phyloP scores from a whole-genome alignment of 805 yeast species.

The Ogataea dorogensis region DNA sequence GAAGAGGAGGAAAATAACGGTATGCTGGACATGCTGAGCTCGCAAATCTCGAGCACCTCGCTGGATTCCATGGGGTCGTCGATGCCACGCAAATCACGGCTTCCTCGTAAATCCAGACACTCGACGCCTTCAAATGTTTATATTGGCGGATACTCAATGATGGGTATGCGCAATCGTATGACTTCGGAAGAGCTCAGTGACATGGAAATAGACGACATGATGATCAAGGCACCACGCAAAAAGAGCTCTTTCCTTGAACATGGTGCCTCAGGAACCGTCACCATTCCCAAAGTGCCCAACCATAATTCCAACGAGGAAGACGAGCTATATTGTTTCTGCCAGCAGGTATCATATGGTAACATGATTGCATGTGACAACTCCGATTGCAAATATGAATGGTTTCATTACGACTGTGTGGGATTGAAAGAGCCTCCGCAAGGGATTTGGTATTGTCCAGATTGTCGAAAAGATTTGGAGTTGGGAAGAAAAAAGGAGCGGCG shows the following conservation, averaged over 20 bases:
- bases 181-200: slow-evolving; percentile 24
- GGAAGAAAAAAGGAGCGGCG: slow-evolving; percentile 29
- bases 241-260: slow-evolving; percentile 24
- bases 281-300: slow-evolving; percentile 23
- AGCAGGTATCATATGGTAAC: slow-evolving; percentile 79
- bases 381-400: slow-evolving; percentile 61
- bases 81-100: slow-evolving; percentile 15
- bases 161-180: slow-evolving; percentile 18
- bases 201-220: slow-evolving; percentile 20
- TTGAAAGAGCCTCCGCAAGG: slow-evolving; percentile 92
- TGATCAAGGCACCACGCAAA: slow-evolving; percentile 15
- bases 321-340: slow-evolving; percentile 84
- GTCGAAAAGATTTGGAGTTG: slow-evolving; percentile 41
- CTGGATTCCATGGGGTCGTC: slow-evolving; percentile 17
- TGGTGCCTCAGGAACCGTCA: slow-evolving; percentile 29
- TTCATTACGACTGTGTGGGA: slow-evolving; percentile 80
- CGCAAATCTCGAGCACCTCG: slow-evolving; percentile 23
- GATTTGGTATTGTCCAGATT: slow-evolving; percentile 94
- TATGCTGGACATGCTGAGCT: slow-evolving; percentile 19
- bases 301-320: slow-evolving; percentile 56
- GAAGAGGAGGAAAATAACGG: slow-evolving; percentile 13
- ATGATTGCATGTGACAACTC: slow-evolving; percentile 66
- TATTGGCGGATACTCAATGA: slow-evolving; percentile 6
- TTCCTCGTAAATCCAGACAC: slow-evolving; percentile 21
- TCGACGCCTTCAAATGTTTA: slow-evolving; percentile 18